Evolutionary conservation across 495 filamentous ascomycete genomes (phyloP).

Genomic region (Cenococcum geophilum): DNA sequence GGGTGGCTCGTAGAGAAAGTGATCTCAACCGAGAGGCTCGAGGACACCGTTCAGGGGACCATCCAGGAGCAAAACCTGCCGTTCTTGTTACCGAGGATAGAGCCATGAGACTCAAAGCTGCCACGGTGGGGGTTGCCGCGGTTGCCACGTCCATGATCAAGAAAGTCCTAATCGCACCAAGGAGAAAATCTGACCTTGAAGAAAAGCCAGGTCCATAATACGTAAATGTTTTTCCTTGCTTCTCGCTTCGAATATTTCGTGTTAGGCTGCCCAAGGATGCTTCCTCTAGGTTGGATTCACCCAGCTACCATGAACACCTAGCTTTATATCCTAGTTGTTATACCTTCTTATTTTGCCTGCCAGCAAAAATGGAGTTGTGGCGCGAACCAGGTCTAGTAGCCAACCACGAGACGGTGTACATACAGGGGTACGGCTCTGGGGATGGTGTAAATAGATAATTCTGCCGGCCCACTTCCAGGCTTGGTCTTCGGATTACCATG

Average conservation of each 20-base stretch:
- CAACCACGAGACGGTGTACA: not conserved
- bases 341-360: not conserved
- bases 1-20: conserved; percentile 3
- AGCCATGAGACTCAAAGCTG: conserved; percentile 16
- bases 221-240: not conserved
- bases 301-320: too few species aligned
- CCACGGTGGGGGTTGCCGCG: conserved; percentile 9
- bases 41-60: not conserved
- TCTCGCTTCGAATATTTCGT: not conserved
- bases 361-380: not conserved
- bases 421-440: not conserved
- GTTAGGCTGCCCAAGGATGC: not conserved
- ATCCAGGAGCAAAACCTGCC: conserved; percentile 3
- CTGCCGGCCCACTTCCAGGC: not conserved
- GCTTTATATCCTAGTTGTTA: too few species aligned
- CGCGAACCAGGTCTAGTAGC: not conserved
- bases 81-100: conserved; percentile 15
- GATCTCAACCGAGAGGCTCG: conserved; percentile 3
- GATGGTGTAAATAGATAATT: not conserved
- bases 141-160: conserved; percentile 14
- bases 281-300: not conserved
- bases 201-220: not conserved
- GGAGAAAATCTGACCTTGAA: conserved; percentile 1
- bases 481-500: too few species aligned
- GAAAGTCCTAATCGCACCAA: conserved; percentile 9